phyloP scores from a whole-genome alignment of 208 protist genomes.

The Leishmania tarentolae region DNA sequence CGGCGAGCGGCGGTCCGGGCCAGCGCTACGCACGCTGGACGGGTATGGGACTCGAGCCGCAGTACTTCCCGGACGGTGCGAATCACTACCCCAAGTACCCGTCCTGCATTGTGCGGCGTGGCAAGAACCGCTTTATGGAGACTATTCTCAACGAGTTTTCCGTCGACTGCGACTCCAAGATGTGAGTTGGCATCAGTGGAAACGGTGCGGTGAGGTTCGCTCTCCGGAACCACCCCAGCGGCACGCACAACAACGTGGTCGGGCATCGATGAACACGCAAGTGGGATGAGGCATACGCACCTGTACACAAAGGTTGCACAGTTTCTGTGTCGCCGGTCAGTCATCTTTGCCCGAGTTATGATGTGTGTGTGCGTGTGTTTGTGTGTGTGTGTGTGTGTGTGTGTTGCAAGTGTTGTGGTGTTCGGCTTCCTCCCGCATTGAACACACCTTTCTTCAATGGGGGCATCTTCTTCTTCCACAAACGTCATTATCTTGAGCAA shows the following conservation, averaged over 20 bases:
- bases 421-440: no score
- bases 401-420: no score
- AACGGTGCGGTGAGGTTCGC: background rate
- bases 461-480: no score
- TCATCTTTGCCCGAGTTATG: background rate
- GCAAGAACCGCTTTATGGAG: constrained; percentile 50
- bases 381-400: background rate
- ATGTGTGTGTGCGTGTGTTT: background rate
- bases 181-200: constrained; percentile 9
- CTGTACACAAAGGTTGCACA: background rate
- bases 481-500: no score
- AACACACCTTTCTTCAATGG: no score
- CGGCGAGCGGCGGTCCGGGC: constrained; percentile 39
- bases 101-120: constrained; percentile 35
- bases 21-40: constrained; percentile 55
- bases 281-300: background rate
- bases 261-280: background rate
- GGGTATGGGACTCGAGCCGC: constrained; percentile 49
- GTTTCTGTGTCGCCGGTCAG: background rate
- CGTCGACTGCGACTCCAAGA: constrained; percentile 20
- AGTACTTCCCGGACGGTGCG: constrained; percentile 49
- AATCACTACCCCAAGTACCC: constrained; percentile 49
- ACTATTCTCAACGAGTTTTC: constrained; percentile 58
- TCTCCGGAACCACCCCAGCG: background rate
- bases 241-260: background rate